Conservation (phyloP, 306 rosid species). For the Dalbergia cultrata region DNA sequence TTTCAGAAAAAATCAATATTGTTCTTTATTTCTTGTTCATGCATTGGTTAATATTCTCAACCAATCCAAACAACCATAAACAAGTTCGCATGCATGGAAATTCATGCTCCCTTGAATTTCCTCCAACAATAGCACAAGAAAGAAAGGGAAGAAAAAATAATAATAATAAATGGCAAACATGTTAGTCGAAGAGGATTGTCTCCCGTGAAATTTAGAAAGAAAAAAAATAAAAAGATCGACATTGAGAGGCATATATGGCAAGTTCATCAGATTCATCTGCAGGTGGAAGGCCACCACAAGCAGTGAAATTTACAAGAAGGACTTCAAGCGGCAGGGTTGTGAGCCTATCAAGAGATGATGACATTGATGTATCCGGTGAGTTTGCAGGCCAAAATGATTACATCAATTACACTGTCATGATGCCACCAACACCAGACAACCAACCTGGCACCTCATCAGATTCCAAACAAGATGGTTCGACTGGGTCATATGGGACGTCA, state of each 20-base stretch:
- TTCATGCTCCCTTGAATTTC: background rate
- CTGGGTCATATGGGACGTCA: slow-evolving; percentile 34
- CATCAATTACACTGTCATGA: slow-evolving; percentile 80
- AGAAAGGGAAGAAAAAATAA: background rate
- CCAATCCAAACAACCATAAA: background rate
- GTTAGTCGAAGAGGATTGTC: no score
- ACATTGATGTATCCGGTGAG: slow-evolving; percentile 66
- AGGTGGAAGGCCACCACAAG: slow-evolving; percentile 55
- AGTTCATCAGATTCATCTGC: slow-evolving; percentile 52
- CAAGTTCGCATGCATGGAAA: background rate
- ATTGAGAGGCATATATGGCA: slow-evolving; percentile 39
- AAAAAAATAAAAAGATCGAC: no score
- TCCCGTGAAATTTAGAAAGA: background rate
- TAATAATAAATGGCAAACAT: background rate
- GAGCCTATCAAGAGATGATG: slow-evolving; percentile 77
- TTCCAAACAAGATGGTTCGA: slow-evolving; percentile 51
- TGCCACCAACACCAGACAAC: slow-evolving; percentile 92
- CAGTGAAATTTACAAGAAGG: slow-evolving; percentile 62
- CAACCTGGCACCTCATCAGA: slow-evolving; percentile 62
- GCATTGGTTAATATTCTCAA: background rate
- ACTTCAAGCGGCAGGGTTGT: slow-evolving; percentile 71
- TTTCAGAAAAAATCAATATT: background rate
- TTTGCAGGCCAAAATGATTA: slow-evolving; percentile 64
- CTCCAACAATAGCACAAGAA: no score
- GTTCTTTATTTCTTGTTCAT: background rate